Evolutionary conservation across 257 asterid genomes (phyloP), one percentile per base, ranked within the genome.

Genomic region (Anisodus tanguticus): DNA sequence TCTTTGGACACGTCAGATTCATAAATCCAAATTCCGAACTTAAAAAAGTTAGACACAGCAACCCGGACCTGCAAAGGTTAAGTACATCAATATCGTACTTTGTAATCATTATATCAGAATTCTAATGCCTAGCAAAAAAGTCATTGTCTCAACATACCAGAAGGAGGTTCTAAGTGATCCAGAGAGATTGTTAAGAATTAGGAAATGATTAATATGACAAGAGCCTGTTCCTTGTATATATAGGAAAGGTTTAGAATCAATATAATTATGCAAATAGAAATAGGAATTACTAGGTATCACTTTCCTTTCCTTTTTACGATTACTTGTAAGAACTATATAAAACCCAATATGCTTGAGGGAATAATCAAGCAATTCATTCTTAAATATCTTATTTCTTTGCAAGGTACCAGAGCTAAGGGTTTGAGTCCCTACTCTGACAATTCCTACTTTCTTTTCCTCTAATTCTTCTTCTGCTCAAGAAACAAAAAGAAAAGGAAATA

Each of bases 111-210:
- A 1, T 68, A 68, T 37, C 49, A 35, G 76, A 68, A 35, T 37
- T 68, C 7, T 37, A 37, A 37, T 4, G 51, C 22, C 76, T 37
- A 37, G 76, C 51, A 68, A 68, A 37, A 37, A 15, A 47, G 11
- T 37, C 49, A 68, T 37, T 37, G 51, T 16, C 26, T 68, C 51
- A 68, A 37, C 76, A 37, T 3, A 68, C 76, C 49, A 37, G 51
- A 68, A 13, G 76, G 76, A 68, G 45, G 76, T 68, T 67, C 74
- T 67, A 37, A 67, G 43, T 37, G 74, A 67, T 37, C 76, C 12
- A 45, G 51, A n/a, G 76, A 68, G 76, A 68, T 39, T 68, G 76
- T 68, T 68, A 37, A 37, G 11, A 15, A 37, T 37, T 68, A 68
- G 43, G 45, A 37, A 13, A 67, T 67, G 22, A 37, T 35, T 67